These are phyloP conservation scores for Boletellus ananas DNA, from an alignment of 768 basidiomycete species.

Conservation along the genomic window DNA sequence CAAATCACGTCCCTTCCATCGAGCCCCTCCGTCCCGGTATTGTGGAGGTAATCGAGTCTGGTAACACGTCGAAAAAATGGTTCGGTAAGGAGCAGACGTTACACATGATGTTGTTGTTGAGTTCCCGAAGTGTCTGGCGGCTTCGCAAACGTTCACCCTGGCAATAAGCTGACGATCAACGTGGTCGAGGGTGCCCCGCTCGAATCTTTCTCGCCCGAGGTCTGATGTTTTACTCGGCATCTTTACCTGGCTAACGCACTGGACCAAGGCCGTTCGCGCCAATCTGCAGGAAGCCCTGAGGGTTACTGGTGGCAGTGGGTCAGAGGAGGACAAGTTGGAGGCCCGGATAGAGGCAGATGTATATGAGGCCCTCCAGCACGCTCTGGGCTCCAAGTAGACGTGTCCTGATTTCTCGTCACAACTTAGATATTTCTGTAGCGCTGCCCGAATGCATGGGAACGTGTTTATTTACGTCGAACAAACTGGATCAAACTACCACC, in stretches of 20 bases:
- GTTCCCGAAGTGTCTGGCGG: constrained; percentile 79
- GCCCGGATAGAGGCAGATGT: constrained; percentile 94
- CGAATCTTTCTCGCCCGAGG: constrained; percentile 88
- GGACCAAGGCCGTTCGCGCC: constrained; percentile 76
- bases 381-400: constrained; percentile 52
- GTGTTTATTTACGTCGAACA: too few species aligned
- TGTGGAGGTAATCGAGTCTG: constrained; percentile 88
- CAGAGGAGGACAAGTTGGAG: constrained; percentile 91
- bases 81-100: constrained; percentile 63
- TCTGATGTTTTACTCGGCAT: constrained; percentile 33
- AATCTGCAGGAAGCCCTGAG: constrained; percentile 87
- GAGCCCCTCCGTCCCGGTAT: constrained; percentile 93
- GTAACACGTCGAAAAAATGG: constrained; percentile 84
- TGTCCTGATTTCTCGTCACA: constrained; percentile 1
- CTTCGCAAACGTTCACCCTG: constrained; percentile 96
- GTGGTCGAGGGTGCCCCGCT: constrained; percentile 94
- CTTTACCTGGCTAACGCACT: constrained; percentile 4
- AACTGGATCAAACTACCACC: too few species aligned
- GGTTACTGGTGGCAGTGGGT: constrained; percentile 76
- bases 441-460: too few species aligned
- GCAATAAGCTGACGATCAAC: constrained; percentile 96
- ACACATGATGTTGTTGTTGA: constrained; percentile 2
- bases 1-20: constrained; percentile 97
- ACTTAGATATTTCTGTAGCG: constrained; percentile 12
- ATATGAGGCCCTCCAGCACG: constrained; percentile 91